These are phyloP conservation scores for Venturia effusa DNA, from an alignment of 2,329 filamentous ascomycete species.

Conservation along the genomic window DNA sequence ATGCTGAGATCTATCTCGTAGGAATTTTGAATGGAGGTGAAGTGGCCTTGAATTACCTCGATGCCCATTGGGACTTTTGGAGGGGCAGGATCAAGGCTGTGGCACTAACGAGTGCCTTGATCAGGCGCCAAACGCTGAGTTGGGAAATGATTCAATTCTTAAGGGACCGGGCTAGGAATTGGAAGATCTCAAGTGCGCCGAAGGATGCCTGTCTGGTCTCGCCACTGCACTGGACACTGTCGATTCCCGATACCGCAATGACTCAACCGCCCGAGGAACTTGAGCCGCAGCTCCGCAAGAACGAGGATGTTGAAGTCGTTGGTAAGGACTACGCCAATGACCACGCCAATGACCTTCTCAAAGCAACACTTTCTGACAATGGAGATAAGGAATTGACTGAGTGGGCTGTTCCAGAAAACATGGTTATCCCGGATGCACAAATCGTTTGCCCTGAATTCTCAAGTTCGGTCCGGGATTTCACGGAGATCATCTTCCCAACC, in stretches of 20 bases:
- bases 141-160: constrained; percentile 21
- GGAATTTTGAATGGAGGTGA: constrained; percentile 58
- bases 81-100: constrained; percentile 17
- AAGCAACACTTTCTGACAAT: neutral
- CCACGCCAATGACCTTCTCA: neutral
- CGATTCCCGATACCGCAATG: neutral
- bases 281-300: neutral
- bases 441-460: constrained; percentile 55
- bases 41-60: constrained; percentile 47
- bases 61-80: constrained; percentile 29
- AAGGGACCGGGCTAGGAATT: constrained; percentile 22
- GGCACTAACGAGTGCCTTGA: constrained; percentile 15
- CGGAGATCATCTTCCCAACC: constrained; percentile 52
- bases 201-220: constrained; percentile 18
- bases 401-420: neutral
- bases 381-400: constrained; percentile 15
- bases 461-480: constrained; percentile 48
- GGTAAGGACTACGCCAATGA: neutral
- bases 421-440: neutral
- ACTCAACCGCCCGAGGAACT: neutral
- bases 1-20: constrained; percentile 57
- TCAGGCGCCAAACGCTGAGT: constrained; percentile 17
- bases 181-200: constrained; percentile 19
- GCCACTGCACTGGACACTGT: constrained; percentile 13
- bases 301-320: neutral